phyloP scores from a whole-genome alignment of 768 basidiomycete genomes.

The Trametes sanguinea region DNA sequence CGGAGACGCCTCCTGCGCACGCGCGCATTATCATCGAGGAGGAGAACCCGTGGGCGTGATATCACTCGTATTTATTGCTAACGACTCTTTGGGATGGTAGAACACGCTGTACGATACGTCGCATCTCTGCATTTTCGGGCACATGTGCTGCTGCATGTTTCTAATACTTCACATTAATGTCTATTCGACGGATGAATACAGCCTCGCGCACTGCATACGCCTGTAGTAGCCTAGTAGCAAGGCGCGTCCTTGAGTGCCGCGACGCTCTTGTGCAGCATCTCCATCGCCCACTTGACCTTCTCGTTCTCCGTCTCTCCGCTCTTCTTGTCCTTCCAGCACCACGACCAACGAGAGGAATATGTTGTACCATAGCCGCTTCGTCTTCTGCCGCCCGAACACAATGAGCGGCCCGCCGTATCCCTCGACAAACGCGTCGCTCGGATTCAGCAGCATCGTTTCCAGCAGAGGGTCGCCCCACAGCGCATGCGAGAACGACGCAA shows the following conservation, averaged over 20 bases:
- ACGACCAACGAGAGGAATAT: constrained; percentile 60
- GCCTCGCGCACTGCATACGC: background rate
- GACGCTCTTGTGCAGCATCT: constrained; percentile 42
- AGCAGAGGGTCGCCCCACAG: constrained; percentile 79
- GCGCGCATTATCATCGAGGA: constrained; percentile 40
- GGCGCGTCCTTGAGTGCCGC: constrained; percentile 52
- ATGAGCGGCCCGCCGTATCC: constrained; percentile 62
- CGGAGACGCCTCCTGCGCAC: constrained; percentile 49
- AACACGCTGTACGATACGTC: background rate
- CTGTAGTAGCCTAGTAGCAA: constrained; percentile 37
- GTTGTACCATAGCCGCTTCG: constrained; percentile 78
- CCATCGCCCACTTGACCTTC: constrained; percentile 29
- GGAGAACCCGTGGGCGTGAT: constrained; percentile 59
- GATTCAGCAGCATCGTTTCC: constrained; percentile 62
- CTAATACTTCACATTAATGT: background rate
- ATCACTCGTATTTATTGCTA: background rate
- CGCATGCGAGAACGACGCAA: constrained; percentile 46
- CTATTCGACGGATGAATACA: background rate
- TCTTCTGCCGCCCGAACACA: constrained; percentile 65
- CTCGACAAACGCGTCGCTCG: constrained; percentile 54
- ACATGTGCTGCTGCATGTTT: background rate
- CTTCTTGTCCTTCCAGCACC: constrained; percentile 46
- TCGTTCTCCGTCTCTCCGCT: constrained; percentile 32
- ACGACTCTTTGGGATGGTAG: background rate
- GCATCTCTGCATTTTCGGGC: background rate